phyloP scores from a whole-genome alignment of 495 filamentous ascomycete species.

The Penicillium diatomitis region DNA sequence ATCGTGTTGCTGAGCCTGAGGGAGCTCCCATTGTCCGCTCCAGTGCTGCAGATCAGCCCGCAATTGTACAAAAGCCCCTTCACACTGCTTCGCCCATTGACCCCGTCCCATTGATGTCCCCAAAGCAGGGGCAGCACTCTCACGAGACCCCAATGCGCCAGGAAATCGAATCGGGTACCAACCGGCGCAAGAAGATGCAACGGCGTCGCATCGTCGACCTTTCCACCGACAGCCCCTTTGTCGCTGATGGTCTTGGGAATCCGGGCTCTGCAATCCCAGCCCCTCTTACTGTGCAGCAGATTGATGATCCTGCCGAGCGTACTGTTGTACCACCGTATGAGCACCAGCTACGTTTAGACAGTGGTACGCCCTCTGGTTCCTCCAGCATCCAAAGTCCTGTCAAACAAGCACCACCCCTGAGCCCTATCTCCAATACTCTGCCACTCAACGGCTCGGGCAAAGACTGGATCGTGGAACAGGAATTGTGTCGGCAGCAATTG shows the following conservation, averaged over 20 bases:
- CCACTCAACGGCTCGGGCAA: slow-evolving; percentile 11
- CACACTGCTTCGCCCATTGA: slow-evolving; percentile 5
- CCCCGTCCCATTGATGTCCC: background rate
- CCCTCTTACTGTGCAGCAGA: slow-evolving; percentile 23
- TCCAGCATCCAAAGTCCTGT: slow-evolving; percentile 18
- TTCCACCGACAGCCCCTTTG: slow-evolving; percentile 50
- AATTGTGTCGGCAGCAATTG: slow-evolving; percentile 75
- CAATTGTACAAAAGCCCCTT: slow-evolving; percentile 51
- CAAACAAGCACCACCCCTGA: slow-evolving; percentile 11
- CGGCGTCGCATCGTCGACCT: slow-evolving; percentile 79
- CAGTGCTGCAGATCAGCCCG: slow-evolving; percentile 45
- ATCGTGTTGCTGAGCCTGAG: slow-evolving; percentile 64
- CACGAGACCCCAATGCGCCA: slow-evolving; percentile 30
- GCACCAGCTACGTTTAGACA: slow-evolving; percentile 29
- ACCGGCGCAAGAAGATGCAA: slow-evolving; percentile 40
- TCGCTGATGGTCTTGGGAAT: slow-evolving; percentile 24
- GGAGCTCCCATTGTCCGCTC: slow-evolving; percentile 68
- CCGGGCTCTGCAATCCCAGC: slow-evolving; percentile 22
- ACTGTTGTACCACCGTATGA: slow-evolving; percentile 23
- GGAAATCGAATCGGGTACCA: slow-evolving; percentile 27
- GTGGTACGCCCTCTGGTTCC: slow-evolving; percentile 23
- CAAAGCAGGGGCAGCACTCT: background rate
- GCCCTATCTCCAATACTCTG: background rate
- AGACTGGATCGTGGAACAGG: slow-evolving; percentile 61
- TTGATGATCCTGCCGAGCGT: slow-evolving; percentile 22